Percentiles rank a stretch among this genome's conserved stretches.
Evolutionary conservation across 352 stramenopile species (phyloP).

Genomic region (Globisporangium apiculatum): DNA sequence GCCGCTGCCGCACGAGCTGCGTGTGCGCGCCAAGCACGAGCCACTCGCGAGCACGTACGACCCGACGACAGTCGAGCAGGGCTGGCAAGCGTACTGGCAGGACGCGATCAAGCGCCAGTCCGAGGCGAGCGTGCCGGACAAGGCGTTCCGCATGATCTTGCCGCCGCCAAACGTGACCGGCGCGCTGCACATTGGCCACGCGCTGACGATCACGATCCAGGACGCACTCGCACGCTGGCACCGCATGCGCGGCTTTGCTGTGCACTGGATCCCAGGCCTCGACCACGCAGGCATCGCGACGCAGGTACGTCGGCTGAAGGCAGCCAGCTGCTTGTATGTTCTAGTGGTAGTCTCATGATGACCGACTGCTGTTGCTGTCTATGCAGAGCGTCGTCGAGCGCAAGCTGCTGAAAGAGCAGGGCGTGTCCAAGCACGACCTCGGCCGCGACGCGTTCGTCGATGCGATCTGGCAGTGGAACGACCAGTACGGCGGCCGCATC

Average conservation of each 20-base stretch:
- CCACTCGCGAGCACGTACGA: constrained; percentile 62
- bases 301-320: constrained; percentile 37
- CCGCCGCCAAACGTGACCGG: constrained; percentile 94
- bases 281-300: constrained; percentile 99
- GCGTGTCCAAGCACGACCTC: constrained; percentile 90
- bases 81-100: constrained; percentile 75
- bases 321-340: too few relatives aligned
- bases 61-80: constrained; percentile 49
- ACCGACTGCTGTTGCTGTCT: background rate
- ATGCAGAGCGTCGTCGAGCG: constrained; percentile 96
- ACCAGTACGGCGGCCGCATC: constrained; percentile 95
- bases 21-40: constrained; percentile 34
- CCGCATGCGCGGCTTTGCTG: constrained; percentile 96
- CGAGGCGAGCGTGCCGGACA: background rate
- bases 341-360: background rate
- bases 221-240: constrained; percentile 97
- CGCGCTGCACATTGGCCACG: constrained; percentile 97
- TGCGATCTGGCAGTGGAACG: constrained; percentile 98
- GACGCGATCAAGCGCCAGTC: constrained; percentile 23
- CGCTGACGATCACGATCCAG: constrained; percentile 97
- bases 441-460: constrained; percentile 96
- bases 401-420: constrained; percentile 94
- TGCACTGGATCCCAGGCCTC: constrained; percentile 95
- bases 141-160: constrained; percentile 82
- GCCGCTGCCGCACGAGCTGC: constrained; percentile 36